Conservation (phyloP, 1,284 basidiomycete genomes). For the Anthracocystis walkeri region DNA sequence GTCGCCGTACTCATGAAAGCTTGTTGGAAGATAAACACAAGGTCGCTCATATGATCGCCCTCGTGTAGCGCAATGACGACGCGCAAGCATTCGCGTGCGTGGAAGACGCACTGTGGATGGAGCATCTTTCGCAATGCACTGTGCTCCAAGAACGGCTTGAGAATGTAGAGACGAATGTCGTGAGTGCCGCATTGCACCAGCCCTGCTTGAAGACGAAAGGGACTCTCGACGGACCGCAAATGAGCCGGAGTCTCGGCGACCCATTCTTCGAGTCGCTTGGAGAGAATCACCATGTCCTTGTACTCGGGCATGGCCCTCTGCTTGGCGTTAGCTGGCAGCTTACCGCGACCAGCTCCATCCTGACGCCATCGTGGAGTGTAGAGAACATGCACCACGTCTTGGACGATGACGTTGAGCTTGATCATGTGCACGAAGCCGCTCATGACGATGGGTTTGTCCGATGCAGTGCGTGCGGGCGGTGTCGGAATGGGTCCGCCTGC, state of each 20-base stretch:
- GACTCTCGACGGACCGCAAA: slow-evolving; percentile 43
- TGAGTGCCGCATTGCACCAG: slow-evolving; percentile 55
- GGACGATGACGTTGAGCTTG: slow-evolving; percentile 58
- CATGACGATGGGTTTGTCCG: slow-evolving; percentile 45
- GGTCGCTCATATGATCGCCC: slow-evolving; percentile 44
- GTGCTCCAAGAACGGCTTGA: slow-evolving; percentile 61
- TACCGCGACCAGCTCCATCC: slow-evolving; percentile 26
- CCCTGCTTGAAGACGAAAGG: slow-evolving; percentile 52
- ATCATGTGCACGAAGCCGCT: slow-evolving; percentile 60
- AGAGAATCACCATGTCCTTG: slow-evolving; percentile 58
- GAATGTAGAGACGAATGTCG: slow-evolving; percentile 62
- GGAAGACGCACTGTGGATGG: slow-evolving; percentile 56
- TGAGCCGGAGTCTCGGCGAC: slow-evolving; percentile 49
- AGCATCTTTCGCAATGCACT: slow-evolving; percentile 57
- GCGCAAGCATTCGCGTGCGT: slow-evolving; percentile 54
- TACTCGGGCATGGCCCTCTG: slow-evolving; percentile 48
- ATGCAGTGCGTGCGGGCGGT: slow-evolving; percentile 9
- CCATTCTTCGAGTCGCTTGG: slow-evolving; percentile 59
- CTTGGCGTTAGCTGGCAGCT: slow-evolving; percentile 17
- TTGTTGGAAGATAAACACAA: slow-evolving; percentile 61
- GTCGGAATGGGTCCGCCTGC: slow-evolving; percentile 30
- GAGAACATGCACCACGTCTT: slow-evolving; percentile 56
- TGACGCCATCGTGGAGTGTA: slow-evolving; percentile 50
- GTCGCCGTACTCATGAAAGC: slow-evolving; percentile 61
- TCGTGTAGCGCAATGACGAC: slow-evolving; percentile 56